A percentile compares a stretch with the other conserved stretches of the same genome.
phyloP scores from a whole-genome alignment of 139 green algal species.

The Axilococcus clingmanii region DNA sequence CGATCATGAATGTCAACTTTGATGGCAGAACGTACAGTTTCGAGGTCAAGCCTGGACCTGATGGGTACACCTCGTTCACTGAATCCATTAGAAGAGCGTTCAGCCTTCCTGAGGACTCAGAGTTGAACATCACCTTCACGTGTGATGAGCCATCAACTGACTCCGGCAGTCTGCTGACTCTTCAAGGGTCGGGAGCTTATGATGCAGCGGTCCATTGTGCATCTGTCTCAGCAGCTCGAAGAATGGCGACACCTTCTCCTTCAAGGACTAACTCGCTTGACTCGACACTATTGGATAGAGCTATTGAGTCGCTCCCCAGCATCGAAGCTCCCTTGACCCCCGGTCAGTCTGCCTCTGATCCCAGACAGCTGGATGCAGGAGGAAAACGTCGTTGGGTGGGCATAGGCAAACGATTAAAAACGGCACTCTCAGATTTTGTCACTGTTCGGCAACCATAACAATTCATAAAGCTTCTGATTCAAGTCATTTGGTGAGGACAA shows the following conservation, averaged over 20 bases:
- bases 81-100: slow-evolving; percentile 70
- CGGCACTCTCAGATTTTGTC: no score
- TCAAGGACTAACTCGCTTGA: slow-evolving; percentile 7
- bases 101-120: slow-evolving; percentile 62
- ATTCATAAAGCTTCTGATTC: no score
- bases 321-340: no score
- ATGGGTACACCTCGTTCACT: slow-evolving; percentile 76
- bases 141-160: slow-evolving; percentile 68
- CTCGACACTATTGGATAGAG: no score
- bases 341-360: no score
- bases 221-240: slow-evolving; percentile 67
- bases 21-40: slow-evolving; percentile 59
- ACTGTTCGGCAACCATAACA: no score
- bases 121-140: slow-evolving; percentile 90
- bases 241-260: slow-evolving; percentile 23
- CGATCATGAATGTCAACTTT: slow-evolving; percentile 91
- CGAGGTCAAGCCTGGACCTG: slow-evolving; percentile 37
- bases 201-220: slow-evolving; percentile 85
- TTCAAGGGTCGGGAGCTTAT: slow-evolving; percentile 76
- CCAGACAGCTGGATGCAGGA: no score
- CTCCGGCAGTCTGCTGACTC: slow-evolving; percentile 61
- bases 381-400: no score
- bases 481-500: no score
- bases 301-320: no score
- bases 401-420: no score